Evolutionary conservation across 2,329 filamentous ascomycete species (phyloP).

Genomic region (Apiospora aurea): DNA sequence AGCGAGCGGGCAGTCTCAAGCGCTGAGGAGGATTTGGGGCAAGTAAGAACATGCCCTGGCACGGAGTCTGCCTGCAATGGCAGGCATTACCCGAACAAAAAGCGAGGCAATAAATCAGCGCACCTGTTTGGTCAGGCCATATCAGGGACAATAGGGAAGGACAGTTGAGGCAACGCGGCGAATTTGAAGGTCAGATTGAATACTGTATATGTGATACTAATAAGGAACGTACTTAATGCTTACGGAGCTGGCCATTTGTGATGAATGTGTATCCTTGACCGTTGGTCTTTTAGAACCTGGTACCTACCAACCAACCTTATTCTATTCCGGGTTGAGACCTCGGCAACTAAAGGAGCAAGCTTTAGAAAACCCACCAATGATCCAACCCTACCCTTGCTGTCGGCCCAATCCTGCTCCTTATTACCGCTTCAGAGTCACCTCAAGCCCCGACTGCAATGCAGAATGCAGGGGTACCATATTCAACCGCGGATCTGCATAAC

Average conservation of each 20-base stretch:
- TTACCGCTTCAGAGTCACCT: not conserved
- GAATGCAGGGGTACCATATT: not conserved
- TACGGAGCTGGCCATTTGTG: not conserved
- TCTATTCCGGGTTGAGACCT: not conserved
- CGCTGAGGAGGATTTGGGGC: not conserved
- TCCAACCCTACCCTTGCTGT: not conserved
- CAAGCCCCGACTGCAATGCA: not conserved
- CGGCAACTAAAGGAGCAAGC: not conserved
- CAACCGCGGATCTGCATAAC: not conserved
- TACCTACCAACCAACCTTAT: not conserved
- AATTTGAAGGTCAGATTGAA: too few relatives aligned
- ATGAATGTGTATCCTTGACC: not conserved
- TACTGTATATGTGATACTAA: too few relatives aligned
- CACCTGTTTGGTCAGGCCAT: too few relatives aligned
- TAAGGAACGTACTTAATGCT: not conserved
- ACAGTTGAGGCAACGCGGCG: too few relatives aligned
- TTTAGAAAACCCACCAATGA: not conserved
- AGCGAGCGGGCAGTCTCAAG: slow-evolving; percentile 19
- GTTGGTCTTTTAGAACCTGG: not conserved
- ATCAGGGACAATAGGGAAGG: too few relatives aligned
- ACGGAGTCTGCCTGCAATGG: not conserved
- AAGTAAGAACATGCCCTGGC: not conserved
- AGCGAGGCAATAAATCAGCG: too few relatives aligned
- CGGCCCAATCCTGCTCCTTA: not conserved
- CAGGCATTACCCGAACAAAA: accelerated